Evolutionary conservation across 257 asterid species (phyloP), one percentile per base, ranked within the genome.

Genomic region (Penstemon eatonii): DNA sequence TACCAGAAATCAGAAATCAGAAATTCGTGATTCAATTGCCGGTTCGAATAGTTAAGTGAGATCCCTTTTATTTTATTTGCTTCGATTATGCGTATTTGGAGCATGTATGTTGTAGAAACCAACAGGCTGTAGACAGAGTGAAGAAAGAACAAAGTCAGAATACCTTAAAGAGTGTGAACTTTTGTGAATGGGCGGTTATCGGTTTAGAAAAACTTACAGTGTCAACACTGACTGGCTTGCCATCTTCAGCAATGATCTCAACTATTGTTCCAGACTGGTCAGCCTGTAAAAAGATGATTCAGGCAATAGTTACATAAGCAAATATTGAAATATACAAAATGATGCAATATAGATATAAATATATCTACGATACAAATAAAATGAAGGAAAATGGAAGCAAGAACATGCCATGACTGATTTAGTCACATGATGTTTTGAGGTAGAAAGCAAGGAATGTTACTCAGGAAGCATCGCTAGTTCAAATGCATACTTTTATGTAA

Each of bases 211-310:
- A 75, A 85, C 89, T 88, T 69, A 91, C 97, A 25, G 85, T 74
- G 80, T 82, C 93, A 50, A 91, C 76, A 62, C 93, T 88, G 72
- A 91, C 95, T 40, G 95, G 84, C 80, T 91, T 91, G 78, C 87
- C 93, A 69, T 91, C 97, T 73, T 89, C 93, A 2, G 74, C 87
- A 68, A 91, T 6, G 47, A 86, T 45, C 74, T 91, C 97, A 63
- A 85, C 80, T 19, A 91, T 42, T 9, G 95, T 88, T 77, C 97
- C 97, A 5, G 96, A 69, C 54, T 69, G 83, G 76, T 88, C 95
- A 57, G 95, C 89, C 97, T 91, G 80, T 57, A 75, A 52, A 50
- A 63, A 74, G 63, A 55, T 8, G 38, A 66, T 36, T 56, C 53
- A 10, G 56, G 33, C 15, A 25, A 65, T 42, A 60, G 64, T 60